Base-by-base conservation (phyloP, 2,329 filamentous ascomycete genomes). In the Pezicula carpinea region DNA sequence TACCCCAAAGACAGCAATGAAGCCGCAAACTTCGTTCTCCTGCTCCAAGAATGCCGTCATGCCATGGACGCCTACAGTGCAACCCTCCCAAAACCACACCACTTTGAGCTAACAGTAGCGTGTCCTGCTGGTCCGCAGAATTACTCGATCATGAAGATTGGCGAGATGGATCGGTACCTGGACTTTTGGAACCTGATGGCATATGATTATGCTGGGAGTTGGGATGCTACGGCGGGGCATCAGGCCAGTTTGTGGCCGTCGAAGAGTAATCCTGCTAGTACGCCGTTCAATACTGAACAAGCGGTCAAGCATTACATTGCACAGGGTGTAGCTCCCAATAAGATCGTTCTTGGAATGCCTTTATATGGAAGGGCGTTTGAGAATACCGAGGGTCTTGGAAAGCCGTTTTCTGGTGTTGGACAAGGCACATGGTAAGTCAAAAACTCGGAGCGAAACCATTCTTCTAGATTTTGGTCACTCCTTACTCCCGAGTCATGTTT, bases 281-380 rank as follows among this genome's bases (percentile, higher is more conserved):
- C 92, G 0, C 90, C 90, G 0, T 96, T 91, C 70, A 89, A 79
- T 67, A 88, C 86, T 3, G 71, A 79, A 4, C 71, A 75, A 1
- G 90, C 91, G 0, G 70, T 97, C 6, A 70, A 81, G 11, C 75
- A 81, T 57, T 97, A 96, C 69, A 71, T 78, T 14, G 62, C 69
- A 1, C 75, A 77, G 11, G 83, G 84, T 6, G 82, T 96, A 0
- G 61, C 75, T 0, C 63, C 82, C 0, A 62, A 73, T 51, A 96
- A 96, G 69, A 80, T 97, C 45, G 87, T 96, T 3, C 66, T 96
- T 13, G 91, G 92, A 3, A 92, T 96, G 86, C 91, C 92, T 2
- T 72, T 97, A 11, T 97, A 96, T 63, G 92, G 92, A 1, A 86
- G 90, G 31, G 82, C 88, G 0, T 97, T 96, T 64, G 75, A 82